phyloP scores from a whole-genome alignment of 179 eudicot species.

The Silene coronaria region DNA sequence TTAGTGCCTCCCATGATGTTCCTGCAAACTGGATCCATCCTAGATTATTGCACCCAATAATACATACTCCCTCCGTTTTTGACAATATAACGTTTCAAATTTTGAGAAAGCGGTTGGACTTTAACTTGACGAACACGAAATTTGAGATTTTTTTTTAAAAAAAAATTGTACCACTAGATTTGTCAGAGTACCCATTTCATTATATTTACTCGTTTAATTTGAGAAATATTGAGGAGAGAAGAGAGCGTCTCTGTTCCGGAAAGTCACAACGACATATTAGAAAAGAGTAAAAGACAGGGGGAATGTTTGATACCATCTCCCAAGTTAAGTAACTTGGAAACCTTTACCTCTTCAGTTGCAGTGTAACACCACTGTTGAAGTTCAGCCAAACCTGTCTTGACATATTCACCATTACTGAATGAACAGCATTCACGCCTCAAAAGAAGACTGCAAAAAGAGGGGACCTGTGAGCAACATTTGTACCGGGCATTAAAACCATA shows the following conservation, averaged over 20 bases:
- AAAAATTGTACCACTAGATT: too few species aligned
- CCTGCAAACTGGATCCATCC: slow-evolving; percentile 73
- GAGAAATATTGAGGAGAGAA: too few species aligned
- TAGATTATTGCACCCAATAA: slow-evolving; percentile 13
- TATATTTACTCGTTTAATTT: too few species aligned
- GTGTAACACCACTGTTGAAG: slow-evolving; percentile 71
- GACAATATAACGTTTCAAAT: background rate
- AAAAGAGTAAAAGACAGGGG: too few species aligned
- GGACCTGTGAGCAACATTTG: background rate
- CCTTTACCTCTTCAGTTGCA: slow-evolving; percentile 77
- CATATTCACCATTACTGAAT: slow-evolving; percentile 90
- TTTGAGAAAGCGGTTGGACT: background rate
- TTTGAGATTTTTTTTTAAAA: too few species aligned
- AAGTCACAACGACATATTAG: too few species aligned
- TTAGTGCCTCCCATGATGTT: slow-evolving; percentile 81
- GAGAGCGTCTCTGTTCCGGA: too few species aligned
- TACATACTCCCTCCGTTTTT: background rate
- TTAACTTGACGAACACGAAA: too few species aligned
- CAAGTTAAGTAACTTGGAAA: slow-evolving; percentile 1
- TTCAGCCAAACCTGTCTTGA: slow-evolving; percentile 85
- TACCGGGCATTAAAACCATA: background rate
- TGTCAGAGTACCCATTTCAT: too few species aligned
- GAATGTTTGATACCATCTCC: background rate
- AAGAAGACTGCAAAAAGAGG: slow-evolving; percentile 59
- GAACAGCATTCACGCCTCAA: slow-evolving; percentile 95